Base-by-base conservation (phyloP, 192 early-diverging fungal genomes). In the Podochytrium sp. region DNA sequence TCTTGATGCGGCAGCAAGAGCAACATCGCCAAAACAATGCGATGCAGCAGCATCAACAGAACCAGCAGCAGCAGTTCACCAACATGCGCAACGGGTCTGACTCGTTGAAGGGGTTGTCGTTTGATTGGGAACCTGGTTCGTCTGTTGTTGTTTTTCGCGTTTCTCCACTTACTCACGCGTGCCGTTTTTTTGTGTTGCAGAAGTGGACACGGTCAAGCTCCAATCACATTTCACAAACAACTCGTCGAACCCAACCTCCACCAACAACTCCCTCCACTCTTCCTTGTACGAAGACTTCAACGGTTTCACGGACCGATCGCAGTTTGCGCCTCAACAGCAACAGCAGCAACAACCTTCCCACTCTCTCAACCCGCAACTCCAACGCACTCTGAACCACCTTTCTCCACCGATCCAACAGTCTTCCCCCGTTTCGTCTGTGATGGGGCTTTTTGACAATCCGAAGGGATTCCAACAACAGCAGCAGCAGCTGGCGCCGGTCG, bases 321-420 rank as follows among this genome's bases (percentile, higher is more conserved):
- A 61, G 33, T 61, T 61, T 25, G 20, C 2, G 12, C 33, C 25
- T 38, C 59, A 61, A 25, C n/a, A n/a, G n/a, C n/a, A n/a, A n/a
- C n/a, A n/a, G n/a, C 38, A 39, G 20, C 34, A 33, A 18, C 61
- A 18, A 38, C 16, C 61, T 33, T 39, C 29, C 10, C 23, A 63
- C 38, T 14, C 61, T 63, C 37, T 39, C 1, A 69, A 55, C 7
- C 63, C 63, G 53, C 39, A 43, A 39, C 60, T 60, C n/a, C 69
- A 71, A 71, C 3, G 57, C 3, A 43, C 43, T 32, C 6, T 65
- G 41, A 65, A 65, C 47, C 69, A 71, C n/a, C 53, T 60, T 16
- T 60, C 69, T 29, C 69, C 69, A 20, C 69, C 57, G 29, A 71
- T 37, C 35, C 69, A n/a, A n/a, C n/a, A 71, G 37, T 57, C 69